A percentile compares a stretch with the other conserved stretches of the same genome.
phyloP scores from a whole-genome alignment of 768 basidiomycete species.

The Rhizopogon vulgaris region DNA sequence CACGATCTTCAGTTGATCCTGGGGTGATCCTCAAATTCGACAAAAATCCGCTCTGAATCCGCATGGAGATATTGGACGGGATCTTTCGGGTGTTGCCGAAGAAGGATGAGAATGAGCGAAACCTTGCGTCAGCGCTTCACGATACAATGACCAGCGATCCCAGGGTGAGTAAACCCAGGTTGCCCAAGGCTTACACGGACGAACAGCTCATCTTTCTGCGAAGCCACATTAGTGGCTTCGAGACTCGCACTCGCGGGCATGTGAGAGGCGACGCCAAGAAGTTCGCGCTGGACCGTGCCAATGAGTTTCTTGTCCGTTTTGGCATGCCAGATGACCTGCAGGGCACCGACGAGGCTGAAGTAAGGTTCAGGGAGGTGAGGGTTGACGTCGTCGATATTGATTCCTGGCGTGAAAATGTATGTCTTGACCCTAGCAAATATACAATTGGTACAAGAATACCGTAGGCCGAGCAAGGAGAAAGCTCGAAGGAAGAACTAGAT shows the following conservation, averaged over 20 bases:
- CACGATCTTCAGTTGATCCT: background rate
- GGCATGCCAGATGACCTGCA: slow-evolving; percentile 52
- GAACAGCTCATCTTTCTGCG: slow-evolving; percentile 56
- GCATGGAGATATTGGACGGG: slow-evolving; percentile 3
- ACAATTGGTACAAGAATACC: slow-evolving; percentile 61
- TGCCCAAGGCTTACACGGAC: slow-evolving; percentile 60
- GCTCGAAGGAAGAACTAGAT: slow-evolving; percentile 47
- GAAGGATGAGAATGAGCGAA: slow-evolving; percentile 1
- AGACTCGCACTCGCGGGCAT: slow-evolving; percentile 50
- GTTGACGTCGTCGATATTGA: background rate
- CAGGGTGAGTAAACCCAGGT: slow-evolving; percentile 59
- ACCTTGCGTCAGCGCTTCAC: slow-evolving; percentile 3
- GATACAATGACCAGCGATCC: slow-evolving; percentile 44
- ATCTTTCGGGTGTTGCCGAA: slow-evolving; percentile 21
- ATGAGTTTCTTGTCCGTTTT: slow-evolving; percentile 54
- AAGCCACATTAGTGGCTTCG: slow-evolving; percentile 49
- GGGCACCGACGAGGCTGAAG: slow-evolving; percentile 50
- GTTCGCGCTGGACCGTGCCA: slow-evolving; percentile 56
- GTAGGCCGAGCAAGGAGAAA: slow-evolving; percentile 55
- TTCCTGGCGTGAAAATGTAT: background rate
- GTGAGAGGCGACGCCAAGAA: slow-evolving; percentile 66
- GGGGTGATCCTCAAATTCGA: background rate
- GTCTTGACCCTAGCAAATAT: slow-evolving; percentile 1
- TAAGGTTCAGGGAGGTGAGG: slow-evolving; percentile 55
- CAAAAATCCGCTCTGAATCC: background rate